These are phyloP conservation scores for Phaeosphaeriaceae sp. DNA, from an alignment of 2,329 filamentous ascomycete genomes.

Conservation along the genomic window DNA sequence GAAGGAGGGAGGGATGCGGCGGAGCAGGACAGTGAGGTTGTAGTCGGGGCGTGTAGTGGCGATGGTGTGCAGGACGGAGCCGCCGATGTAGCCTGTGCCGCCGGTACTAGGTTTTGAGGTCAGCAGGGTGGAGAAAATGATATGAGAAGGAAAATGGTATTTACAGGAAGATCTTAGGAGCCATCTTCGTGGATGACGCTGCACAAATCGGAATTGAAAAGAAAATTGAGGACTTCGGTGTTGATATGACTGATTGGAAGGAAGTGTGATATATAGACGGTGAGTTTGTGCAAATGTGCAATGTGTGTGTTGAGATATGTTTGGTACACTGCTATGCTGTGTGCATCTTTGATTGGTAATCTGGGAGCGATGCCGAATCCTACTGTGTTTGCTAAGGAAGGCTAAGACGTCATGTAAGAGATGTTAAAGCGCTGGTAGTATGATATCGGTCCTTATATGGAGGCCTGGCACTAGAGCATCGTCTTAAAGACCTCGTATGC, in stretches of 20 bases:
- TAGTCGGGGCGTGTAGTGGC: conserved; percentile 56
- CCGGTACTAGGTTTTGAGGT: conserved; percentile 51
- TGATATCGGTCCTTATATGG: neutral
- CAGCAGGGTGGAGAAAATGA: neutral
- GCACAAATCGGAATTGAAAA: too few species aligned
- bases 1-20: conserved; percentile 44
- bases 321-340: neutral
- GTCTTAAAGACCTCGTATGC: too few species aligned
- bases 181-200: too few species aligned
- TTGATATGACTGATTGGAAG: too few species aligned
- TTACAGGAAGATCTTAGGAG: conserved; percentile 39
- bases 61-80: conserved; percentile 58
- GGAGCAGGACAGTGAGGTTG: conserved; percentile 54
- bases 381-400: neutral
- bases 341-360: conserved; percentile 2
- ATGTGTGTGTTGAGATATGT: neutral
- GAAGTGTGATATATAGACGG: neutral
- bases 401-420: neutral
- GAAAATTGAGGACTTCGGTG: too few species aligned
- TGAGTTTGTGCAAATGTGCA: neutral
- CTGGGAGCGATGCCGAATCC: neutral
- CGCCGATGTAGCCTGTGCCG: conserved; percentile 62
- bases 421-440: neutral
- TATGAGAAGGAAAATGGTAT: neutral
- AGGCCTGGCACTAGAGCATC: too few species aligned